Base-by-base conservation (phyloP, 495 filamentous ascomycete species). In the Letharia columbiana region DNA sequence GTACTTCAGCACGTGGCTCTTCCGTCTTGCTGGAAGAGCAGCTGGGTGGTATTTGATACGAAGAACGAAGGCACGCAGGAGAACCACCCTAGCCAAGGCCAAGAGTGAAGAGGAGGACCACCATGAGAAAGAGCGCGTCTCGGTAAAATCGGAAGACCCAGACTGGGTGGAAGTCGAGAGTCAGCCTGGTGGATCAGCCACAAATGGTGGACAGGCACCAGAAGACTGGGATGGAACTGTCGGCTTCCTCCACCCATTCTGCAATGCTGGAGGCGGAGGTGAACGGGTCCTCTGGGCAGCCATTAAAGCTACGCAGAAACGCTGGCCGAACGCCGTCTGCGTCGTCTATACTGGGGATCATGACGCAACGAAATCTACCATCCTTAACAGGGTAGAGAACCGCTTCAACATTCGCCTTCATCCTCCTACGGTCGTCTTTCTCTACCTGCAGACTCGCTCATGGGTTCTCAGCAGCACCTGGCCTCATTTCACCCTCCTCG, bases 241-340 rank as follows among this genome's bases (percentile, higher is more conserved):
- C 49, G 94, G 92, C 23, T 98, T 98, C 83, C 96, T 98, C 72
- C 94, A 98, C 74, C 94, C 94, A 61, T 66, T 68, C 69, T 92
- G 91, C 75, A 97, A 98, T 78, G 95, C 94, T 50, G 94, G 93
- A 39, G 94, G 94, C 42, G 94, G 94, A 50, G 94, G 95, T 66
- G 94, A 98, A 78, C 84, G 94, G 74, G 95, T 98, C 40, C 84
- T 98, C 52, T 98, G 94, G 92, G 93, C 92, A 68, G 94, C 95
- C 13, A 88, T 98, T 63, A 86, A 88, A 69, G 91, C 95, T 40
- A 96, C 91, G 8, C 94, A 97, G 77, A 84, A 86, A 66, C 85
- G 90, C 67, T 96, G 90, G 87, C 93, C 92, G 6, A 87, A 88
- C 59, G 91, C 91, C 35, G 86, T 91, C 68, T 94, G 91, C 71